Evolutionary conservation across 2,329 filamentous ascomycete genomes (phyloP).

Genomic region (Dendrostoma leiphaemia): DNA sequence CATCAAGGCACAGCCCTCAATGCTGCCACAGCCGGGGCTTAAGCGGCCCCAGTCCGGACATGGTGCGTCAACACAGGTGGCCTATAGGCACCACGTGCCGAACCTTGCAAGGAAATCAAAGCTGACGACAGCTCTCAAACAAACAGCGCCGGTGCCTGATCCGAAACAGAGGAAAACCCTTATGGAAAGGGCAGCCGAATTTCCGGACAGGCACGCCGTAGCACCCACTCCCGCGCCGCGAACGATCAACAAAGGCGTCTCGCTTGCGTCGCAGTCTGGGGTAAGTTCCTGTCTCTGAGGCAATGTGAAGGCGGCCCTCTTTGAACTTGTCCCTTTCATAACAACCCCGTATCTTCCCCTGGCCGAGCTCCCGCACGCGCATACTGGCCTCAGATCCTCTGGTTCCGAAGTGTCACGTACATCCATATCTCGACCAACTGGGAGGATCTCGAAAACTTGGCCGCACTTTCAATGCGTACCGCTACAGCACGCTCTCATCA

Average conservation of each 20-base stretch:
- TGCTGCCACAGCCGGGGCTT: constrained; percentile 38
- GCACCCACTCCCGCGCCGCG: constrained; percentile 35
- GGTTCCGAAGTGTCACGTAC: neutral
- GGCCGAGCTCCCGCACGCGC: neutral
- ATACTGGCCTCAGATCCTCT: neutral
- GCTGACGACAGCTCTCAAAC: constrained; percentile 19
- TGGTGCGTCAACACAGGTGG: constrained; percentile 25
- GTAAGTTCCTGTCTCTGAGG: constrained; percentile 16
- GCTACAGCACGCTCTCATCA: too few species aligned
- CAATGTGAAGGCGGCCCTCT: neutral
- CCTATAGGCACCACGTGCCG: neutral
- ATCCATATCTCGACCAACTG: neutral
- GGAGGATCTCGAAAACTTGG: too few species aligned
- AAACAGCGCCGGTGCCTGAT: constrained; percentile 50
- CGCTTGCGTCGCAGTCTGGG: constrained; percentile 29
- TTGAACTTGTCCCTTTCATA: neutral
- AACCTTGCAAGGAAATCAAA: too few species aligned
- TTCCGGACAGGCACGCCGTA: constrained; percentile 33
- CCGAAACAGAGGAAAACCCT: constrained; percentile 58
- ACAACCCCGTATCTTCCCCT: neutral
- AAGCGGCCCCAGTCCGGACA: constrained; percentile 44
- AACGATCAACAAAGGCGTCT: constrained; percentile 44
- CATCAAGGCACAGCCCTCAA: constrained; percentile 43
- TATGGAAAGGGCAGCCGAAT: constrained; percentile 53
- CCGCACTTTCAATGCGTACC: too few species aligned